Base-by-base conservation (phyloP, 192 early-diverging fungal genomes). In the Backusella macrospora region DNA sequence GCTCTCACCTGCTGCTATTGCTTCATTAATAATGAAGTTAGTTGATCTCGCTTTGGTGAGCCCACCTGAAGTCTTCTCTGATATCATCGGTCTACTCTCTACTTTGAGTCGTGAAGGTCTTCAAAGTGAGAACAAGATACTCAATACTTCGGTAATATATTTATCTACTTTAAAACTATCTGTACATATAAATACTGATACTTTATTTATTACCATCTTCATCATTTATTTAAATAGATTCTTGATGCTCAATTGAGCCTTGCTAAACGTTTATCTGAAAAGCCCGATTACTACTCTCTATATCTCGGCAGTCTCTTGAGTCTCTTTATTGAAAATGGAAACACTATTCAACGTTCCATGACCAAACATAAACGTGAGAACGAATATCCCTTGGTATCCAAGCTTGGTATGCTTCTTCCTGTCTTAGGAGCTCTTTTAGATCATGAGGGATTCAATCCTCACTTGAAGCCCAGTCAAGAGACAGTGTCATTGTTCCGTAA, bases 401-500 rank as follows among this genome's bases (percentile, higher is more conserved):
- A 85, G 63, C 68, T 90, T 38, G 87, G 89, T 15, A 81, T 86
- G 46, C 84, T 89, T 39, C 78, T 92, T 55, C 90, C 90, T 7
- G 80, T 92, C 1, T 62, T 94, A 5, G 77, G 80, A 21, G 85
- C 88, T 34, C 80, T 94, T 10, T 80, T 92, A 37, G 81, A 81
- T 6, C 87, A 89, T 46, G 66, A 79, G 5, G 87, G 85, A 47
- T 92, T 91, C 74, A 78, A 84, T 18, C 84, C 83, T 12, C 88
- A 89, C 65, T 68, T 83, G 14, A 80, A 82, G 12, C 82, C 88
- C 5, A 83, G 85, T 34, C 82, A 86, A 4, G 93, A 94, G 70
- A 83, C 89, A 18, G 85, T 89, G 4, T 77, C 85, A 39, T 72
- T 92, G 34, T 96, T 96, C 83, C 87, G 96, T 59, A 94, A 95